Conservation (phyloP, 129 eudicot species). For the Silybum marianum region DNA sequence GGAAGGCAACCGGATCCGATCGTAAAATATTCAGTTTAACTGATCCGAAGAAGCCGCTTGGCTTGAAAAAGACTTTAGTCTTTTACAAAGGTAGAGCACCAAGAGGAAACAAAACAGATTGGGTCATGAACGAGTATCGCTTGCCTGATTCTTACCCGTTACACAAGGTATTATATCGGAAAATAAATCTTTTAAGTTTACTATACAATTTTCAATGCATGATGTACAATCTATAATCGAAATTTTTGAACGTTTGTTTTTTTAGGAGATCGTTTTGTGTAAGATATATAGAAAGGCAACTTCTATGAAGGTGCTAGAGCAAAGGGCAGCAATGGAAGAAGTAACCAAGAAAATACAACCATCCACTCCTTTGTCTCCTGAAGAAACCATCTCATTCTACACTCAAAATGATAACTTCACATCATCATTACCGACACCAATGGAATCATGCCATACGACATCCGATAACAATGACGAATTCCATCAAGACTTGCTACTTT, state of each 20-base stretch:
- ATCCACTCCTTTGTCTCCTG: slow-evolving; percentile 31
- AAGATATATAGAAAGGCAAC: slow-evolving; percentile 89
- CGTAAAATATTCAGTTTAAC: slow-evolving; percentile 59
- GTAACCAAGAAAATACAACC: slow-evolving; percentile 24
- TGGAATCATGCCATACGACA: slow-evolving; percentile 23
- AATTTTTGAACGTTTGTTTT: neutral
- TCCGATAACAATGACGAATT: slow-evolving; percentile 35
- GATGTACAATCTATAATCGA: neutral
- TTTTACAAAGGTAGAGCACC: slow-evolving; percentile 90
- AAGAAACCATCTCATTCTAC: slow-evolving; percentile 34
- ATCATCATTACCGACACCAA: slow-evolving; percentile 7
- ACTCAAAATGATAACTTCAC: slow-evolving; percentile 5
- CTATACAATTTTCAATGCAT: neutral
- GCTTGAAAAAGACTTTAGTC: slow-evolving; percentile 80
- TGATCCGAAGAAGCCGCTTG: slow-evolving; percentile 59
- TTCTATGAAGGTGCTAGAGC: slow-evolving; percentile 79
- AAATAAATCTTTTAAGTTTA: neutral
- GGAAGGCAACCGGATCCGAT: slow-evolving; percentile 97
- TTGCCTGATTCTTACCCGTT: slow-evolving; percentile 48
- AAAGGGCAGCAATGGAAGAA: slow-evolving; percentile 79
- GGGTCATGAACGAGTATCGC: slow-evolving; percentile 94
- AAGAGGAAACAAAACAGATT: slow-evolving; percentile 70
- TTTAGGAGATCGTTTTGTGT: slow-evolving; percentile 77
- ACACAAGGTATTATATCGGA: slow-evolving; percentile 45
- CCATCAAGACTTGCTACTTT: slow-evolving; percentile 20